These are phyloP conservation scores for Penicillium paneum DNA, from an alignment of 2,329 filamentous ascomycete genomes.

Conservation along the genomic window DNA sequence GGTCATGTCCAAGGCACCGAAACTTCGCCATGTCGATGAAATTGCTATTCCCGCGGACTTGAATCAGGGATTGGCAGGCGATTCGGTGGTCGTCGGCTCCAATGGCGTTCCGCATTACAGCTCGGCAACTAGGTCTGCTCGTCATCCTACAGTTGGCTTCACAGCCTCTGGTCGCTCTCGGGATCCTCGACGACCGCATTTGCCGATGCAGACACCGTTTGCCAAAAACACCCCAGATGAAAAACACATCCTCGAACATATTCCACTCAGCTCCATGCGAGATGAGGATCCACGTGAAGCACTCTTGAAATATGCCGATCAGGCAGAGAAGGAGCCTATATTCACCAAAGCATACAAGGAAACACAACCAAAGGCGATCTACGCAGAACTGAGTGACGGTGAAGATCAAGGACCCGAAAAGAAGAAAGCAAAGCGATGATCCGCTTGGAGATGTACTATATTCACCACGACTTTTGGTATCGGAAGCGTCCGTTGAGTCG, in stretches of 20 bases:
- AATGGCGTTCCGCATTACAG: slow-evolving; percentile 71
- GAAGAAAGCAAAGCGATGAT: slow-evolving; percentile 48
- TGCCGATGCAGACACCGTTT: slow-evolving; percentile 83
- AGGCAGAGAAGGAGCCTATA: slow-evolving; percentile 86
- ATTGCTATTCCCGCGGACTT: slow-evolving; percentile 87
- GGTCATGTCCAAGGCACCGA: slow-evolving; percentile 89
- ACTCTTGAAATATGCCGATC: slow-evolving; percentile 88
- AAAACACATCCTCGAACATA: slow-evolving; percentile 80
- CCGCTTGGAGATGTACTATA: not conserved
- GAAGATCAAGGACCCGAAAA: slow-evolving; percentile 66
- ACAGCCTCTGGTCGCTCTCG: slow-evolving; percentile 72
- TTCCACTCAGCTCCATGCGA: slow-evolving; percentile 85
- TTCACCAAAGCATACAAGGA: slow-evolving; percentile 92
- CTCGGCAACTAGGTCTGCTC: slow-evolving; percentile 58
- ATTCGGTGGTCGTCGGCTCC: slow-evolving; percentile 71
- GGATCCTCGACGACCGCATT: slow-evolving; percentile 80
- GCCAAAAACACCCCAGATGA: slow-evolving; percentile 86
- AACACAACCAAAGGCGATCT: slow-evolving; percentile 89
- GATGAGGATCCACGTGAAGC: slow-evolving; percentile 96
- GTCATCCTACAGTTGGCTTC: slow-evolving; percentile 68
- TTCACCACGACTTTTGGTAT: not conserved
- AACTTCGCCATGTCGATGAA: slow-evolving; percentile 93
- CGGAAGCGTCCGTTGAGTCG: not conserved
- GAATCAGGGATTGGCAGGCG: slow-evolving; percentile 74
- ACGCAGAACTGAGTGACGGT: slow-evolving; percentile 84